Percentiles rank a stretch among this genome's conserved stretches.
Conservation (phyloP, 1,284 basidiomycete genomes). For the Cutaneotrichosporon spelunceum region DNA sequence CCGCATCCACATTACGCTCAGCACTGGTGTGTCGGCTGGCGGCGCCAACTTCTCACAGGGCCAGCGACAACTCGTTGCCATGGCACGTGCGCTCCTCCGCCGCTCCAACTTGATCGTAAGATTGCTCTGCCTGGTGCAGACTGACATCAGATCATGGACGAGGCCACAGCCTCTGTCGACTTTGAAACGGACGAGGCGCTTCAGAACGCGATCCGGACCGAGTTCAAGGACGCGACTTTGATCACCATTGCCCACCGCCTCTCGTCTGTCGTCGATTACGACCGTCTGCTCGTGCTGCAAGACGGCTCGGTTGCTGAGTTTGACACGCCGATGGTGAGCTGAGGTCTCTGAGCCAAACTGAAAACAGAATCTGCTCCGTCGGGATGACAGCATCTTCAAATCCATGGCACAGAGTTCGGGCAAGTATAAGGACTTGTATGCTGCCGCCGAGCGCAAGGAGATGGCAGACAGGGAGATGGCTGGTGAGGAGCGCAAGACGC, state of each 20-base stretch:
- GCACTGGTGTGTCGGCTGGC: constrained; percentile 70
- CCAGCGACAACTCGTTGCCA: constrained; percentile 74
- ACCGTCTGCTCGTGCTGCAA: constrained; percentile 74
- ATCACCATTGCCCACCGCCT: constrained; percentile 80
- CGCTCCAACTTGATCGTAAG: constrained; percentile 65
- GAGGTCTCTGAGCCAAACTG: not conserved
- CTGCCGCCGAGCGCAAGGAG: constrained; percentile 48
- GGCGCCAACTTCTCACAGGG: constrained; percentile 82
- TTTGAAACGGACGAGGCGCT: constrained; percentile 67
- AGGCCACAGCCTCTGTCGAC: constrained; percentile 77
- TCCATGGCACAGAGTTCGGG: constrained; percentile 79
- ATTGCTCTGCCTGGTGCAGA: not conserved
- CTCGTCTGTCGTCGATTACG: constrained; percentile 67
- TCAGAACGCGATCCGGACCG: constrained; percentile 72
- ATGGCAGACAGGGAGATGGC: constrained; percentile 6
- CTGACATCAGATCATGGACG: constrained; percentile 63
- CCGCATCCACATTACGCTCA: constrained; percentile 59
- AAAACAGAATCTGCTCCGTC: constrained; percentile 61
- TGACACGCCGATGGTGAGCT: constrained; percentile 65
- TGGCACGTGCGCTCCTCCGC: constrained; percentile 66
- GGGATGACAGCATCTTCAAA: constrained; percentile 70
- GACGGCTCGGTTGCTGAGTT: constrained; percentile 74
- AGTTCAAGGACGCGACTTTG: constrained; percentile 70
- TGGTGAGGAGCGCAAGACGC: not conserved
- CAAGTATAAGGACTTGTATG: constrained; percentile 60